Percentiles rank a stretch among this genome's conserved stretches.
phyloP scores from a whole-genome alignment of 2,329 filamentous ascomycete genomes.

The Rhinocladiella mackenziei region DNA sequence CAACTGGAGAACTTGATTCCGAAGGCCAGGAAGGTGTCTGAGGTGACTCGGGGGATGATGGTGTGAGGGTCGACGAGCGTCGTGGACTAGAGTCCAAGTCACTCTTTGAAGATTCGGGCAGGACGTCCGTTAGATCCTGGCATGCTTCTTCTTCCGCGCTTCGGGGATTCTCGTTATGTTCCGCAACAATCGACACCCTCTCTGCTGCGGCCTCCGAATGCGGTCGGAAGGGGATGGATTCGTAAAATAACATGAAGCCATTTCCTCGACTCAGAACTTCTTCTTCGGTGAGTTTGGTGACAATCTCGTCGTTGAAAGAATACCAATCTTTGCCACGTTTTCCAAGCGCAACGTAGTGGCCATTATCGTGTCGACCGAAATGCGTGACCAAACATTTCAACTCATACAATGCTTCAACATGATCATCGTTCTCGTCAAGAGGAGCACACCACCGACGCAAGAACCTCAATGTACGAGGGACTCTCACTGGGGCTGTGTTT shows the following conservation, averaged over 20 bases:
- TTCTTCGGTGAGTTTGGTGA: constrained; percentile 68
- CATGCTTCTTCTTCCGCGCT: background rate
- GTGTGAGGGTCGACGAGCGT: no score
- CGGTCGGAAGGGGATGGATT: constrained; percentile 45
- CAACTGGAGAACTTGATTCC: background rate
- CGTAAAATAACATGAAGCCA: constrained; percentile 97
- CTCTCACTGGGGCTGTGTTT: constrained; percentile 74
- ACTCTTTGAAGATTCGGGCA: no score
- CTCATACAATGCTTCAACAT: constrained; percentile 56
- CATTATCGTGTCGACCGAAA: constrained; percentile 86
- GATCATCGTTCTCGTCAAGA: constrained; percentile 45
- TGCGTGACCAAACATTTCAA: constrained; percentile 83
- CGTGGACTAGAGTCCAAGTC: no score
- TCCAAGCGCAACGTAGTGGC: constrained; percentile 90
- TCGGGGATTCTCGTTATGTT: background rate
- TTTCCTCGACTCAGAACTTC: constrained; percentile 71
- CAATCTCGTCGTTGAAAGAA: constrained; percentile 84
- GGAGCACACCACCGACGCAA: constrained; percentile 58
- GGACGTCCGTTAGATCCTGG: no score
- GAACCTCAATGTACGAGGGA: constrained; percentile 70
- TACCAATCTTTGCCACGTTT: constrained; percentile 65
- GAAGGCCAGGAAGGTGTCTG: background rate
- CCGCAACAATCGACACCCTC: background rate
- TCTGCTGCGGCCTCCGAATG: background rate
- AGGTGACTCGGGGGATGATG: background rate